Evolutionary conservation across 1,139 yeast species (phyloP), one percentile per base, ranked within the genome.

Genomic region (Sugiyamaella castrensis): DNA sequence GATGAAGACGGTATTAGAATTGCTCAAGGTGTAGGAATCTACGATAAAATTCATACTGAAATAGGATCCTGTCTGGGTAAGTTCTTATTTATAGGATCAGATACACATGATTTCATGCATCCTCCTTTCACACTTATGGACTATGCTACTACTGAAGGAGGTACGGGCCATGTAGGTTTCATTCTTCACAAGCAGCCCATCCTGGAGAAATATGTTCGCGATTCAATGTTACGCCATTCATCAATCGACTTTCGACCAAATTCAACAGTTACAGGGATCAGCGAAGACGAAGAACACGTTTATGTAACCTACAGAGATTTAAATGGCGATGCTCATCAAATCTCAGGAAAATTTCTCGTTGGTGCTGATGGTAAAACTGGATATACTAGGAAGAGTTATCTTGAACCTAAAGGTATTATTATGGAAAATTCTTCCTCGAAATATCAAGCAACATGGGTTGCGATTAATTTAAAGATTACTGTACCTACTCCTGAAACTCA

Each of bases 371-470:
- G 45, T 16, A 41, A 41, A 13, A 41, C 45, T 3, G 45, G 45
- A 8, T 41, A n/a, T 15, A 41, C 45, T 8, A 32, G 45, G 13
- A 41, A 41, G 26, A 29, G 8, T 11, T 41, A 41, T 41, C 45
- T 41, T 7, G 45, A 41, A 26, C 45, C 45, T 2, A 41, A 41
- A 35, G 45, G 45, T 12, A 41, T 41, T 16, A 35, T 41, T 38
- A 16, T 41, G 15, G 47, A 6, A 13, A 24, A 41, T 15, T 38
- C 24, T 9, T 15, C 45, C 28, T 16, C 45, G n/a, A 41, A 19
- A 15, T 41, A 41, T 34, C 19, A 41, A 41, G 45, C 32, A n/a
- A 41, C 45, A n/a, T 41, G 45, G 45, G 46, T 41, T 19, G 45
- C 45, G 3, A 41, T 41, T n/a, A 41, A 41, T 13, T 35, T 29